These are phyloP conservation scores for Angomonas deanei DNA, from an alignment of 208 protist genomes.

Conservation along the genomic window DNA sequence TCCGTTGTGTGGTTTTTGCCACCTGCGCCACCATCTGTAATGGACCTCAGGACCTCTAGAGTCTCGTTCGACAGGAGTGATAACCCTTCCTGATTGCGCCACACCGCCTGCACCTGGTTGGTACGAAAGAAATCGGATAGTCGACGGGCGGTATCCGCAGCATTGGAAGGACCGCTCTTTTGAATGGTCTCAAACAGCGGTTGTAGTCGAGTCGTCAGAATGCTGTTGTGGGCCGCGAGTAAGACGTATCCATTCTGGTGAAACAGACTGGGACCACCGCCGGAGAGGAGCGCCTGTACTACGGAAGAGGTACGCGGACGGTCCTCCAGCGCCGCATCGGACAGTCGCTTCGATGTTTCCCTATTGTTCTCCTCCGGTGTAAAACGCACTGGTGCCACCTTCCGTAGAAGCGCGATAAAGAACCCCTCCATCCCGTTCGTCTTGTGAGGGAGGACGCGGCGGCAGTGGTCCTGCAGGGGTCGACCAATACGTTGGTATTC, in stretches of 20 bases:
- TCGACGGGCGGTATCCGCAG: too few species aligned
- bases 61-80: too few species aligned
- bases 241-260: neutral
- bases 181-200: neutral
- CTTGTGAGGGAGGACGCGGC: constrained; percentile 65
- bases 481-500: neutral
- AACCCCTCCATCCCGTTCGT: constrained; percentile 65
- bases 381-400: neutral
- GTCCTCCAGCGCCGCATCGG: too few species aligned
- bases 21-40: too few species aligned
- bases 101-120: too few species aligned
- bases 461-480: constrained; percentile 20
- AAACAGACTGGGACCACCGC: neutral
- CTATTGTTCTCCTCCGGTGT: neutral
- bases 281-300: neutral
- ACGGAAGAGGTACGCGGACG: too few species aligned
- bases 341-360: too few species aligned
- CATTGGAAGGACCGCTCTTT: too few species aligned
- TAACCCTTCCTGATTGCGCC: too few species aligned
- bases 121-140: too few species aligned
- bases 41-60: too few species aligned
- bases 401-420: constrained; percentile 58
- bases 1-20: too few species aligned
- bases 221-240: neutral
- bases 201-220: neutral